These are phyloP conservation scores for Pseudogymnoascus sp. DNA, from an alignment of 2,329 filamentous ascomycete species.

Conservation along the genomic window DNA sequence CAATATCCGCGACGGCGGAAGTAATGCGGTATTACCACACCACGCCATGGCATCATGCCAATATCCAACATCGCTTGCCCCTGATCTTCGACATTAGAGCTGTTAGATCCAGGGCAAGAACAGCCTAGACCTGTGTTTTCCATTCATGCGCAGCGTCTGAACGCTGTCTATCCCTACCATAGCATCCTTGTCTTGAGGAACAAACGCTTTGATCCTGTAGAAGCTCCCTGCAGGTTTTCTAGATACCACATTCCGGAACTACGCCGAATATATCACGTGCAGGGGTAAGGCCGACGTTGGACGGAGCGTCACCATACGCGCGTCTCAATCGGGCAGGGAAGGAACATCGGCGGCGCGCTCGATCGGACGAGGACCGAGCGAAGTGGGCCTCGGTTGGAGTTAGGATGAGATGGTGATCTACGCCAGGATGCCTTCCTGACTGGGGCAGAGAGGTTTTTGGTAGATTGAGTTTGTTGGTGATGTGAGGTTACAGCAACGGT, in stretches of 20 bases:
- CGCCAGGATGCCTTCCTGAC: neutral
- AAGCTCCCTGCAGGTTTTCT: neutral
- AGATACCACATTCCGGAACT: neutral
- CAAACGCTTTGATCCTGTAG: neutral
- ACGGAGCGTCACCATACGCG: neutral
- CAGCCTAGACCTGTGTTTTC: neutral
- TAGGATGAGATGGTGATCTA: neutral
- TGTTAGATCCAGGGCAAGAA: neutral
- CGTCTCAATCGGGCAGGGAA: neutral
- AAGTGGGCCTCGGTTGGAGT: conserved; percentile 1
- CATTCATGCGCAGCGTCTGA: neutral
- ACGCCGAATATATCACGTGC: neutral
- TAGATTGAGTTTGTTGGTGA: neutral
- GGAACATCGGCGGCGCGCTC: neutral
- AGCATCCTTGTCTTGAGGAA: neutral
- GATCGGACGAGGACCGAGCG: conserved; percentile 1
- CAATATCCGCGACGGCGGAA: neutral
- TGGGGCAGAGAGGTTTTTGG: neutral
- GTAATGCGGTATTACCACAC: conserved; percentile 6
- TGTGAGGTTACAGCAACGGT: neutral
- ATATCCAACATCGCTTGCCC: neutral
- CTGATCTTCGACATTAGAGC: neutral
- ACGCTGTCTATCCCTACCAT: neutral
- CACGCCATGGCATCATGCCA: neutral
- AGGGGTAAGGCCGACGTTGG: neutral